Base-by-base conservation (phyloP, 176 grass and related monocot genomes). In the Eragrostis curvula region DNA sequence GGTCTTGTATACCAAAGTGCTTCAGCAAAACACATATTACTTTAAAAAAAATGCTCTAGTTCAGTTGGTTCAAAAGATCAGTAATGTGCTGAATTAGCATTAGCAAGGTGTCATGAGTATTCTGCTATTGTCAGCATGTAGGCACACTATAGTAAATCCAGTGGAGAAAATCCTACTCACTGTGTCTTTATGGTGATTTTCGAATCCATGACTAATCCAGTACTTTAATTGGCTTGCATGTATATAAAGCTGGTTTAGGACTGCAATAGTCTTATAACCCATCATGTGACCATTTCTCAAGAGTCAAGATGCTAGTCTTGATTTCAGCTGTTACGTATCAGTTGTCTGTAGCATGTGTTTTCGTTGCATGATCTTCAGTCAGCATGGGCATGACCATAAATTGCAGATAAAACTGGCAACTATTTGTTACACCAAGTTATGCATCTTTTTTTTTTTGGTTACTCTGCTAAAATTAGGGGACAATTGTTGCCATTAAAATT, bases 101-200 rank as follows among this genome's bases (percentile, higher is more conserved):
- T 79, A 30, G 41, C 6, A 78, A 58, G 21, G 7, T 70, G 7
- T 23, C 15, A 68, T 67, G 17, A 9, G 56, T 40, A 40, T 58
- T 8, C 21, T 40, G 18, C 28, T 78, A 69, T 17, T 25, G n/a
- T 50, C 17, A 59, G 44, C 41, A 18, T 45, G 39, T 58, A 21
- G 28, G 44, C 27, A 61, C 20, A 32, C 7, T 12, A 16, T 12
- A 16, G 28, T 12, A 61, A 20, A 48, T 13, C 11, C 25, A 49
- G 40, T 12, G 62, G 40, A 40, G 59, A 77, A 20, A 21, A 60
- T n/a, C n/a, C n/a, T 40, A 24, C 20, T 24, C 58, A 29, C 55
- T 11, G 39, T 68, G 53, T 57, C 18, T 47, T 77, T 84, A 5
- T 68, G 63, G 23, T 42, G 8, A 25, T 77, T 39, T 77, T 52